These are phyloP conservation scores for Apiotrichum gamsii DNA, from an alignment of 1,284 basidiomycete species.

Conservation along the genomic window DNA sequence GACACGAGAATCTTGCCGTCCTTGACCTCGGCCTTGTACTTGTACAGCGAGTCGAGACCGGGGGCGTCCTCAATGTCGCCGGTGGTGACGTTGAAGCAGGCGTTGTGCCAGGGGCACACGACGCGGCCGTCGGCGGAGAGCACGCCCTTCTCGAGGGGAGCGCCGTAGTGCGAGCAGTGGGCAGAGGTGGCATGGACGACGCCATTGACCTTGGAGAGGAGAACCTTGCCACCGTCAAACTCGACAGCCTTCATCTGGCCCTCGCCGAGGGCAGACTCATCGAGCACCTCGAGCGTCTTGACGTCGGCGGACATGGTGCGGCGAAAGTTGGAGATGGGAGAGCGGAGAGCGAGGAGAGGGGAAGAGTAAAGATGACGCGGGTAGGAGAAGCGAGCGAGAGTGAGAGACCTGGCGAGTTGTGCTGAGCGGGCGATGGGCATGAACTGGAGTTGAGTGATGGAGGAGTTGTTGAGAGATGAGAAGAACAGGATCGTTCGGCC, in stretches of 20 bases:
- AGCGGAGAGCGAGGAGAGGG: too few relatives aligned
- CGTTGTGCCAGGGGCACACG: constrained; percentile 86
- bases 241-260: constrained; percentile 73
- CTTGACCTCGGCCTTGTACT: constrained; percentile 65
- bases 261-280: constrained; percentile 58
- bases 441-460: too few relatives aligned
- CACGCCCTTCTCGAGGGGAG: constrained; percentile 57
- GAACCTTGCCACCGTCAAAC: constrained; percentile 70
- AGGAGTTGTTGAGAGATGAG: too few relatives aligned
- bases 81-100: constrained; percentile 80
- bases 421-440: too few relatives aligned
- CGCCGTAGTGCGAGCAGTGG: constrained; percentile 61
- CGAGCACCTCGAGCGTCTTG: constrained; percentile 27
- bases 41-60: constrained; percentile 75
- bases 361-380: too few relatives aligned
- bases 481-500: too few relatives aligned
- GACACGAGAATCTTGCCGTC: constrained; percentile 68
- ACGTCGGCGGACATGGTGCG: constrained; percentile 12
- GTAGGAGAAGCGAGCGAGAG: too few relatives aligned
- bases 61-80: constrained; percentile 74
- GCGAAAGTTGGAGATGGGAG: too few relatives aligned
- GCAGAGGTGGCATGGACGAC: constrained; percentile 67
- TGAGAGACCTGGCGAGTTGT: too few relatives aligned
- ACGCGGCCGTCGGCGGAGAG: constrained; percentile 71
- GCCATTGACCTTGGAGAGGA: constrained; percentile 70